Base-by-base conservation (phyloP, 345 rosid species). In the Brassica nigra region DNA sequence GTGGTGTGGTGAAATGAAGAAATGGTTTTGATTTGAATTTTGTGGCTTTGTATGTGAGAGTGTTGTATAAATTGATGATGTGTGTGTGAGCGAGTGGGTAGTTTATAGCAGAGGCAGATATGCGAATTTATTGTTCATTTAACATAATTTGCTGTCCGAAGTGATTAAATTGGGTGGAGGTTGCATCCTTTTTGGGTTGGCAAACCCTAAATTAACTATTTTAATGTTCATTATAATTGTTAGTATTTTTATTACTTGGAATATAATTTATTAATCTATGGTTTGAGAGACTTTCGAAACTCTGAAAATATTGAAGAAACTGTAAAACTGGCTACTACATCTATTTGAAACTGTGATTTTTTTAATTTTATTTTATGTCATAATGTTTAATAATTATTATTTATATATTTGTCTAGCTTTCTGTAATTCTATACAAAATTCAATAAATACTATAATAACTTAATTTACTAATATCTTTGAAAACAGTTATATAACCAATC, bases 101-200 rank as follows among this genome's bases (percentile, higher is more conserved):
- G 47, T 55, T 27, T 78, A 66, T 78, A 75, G 74, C n/a, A 75
- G 80, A 80, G 76, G 70, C 80, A 65, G 83, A 57, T 80, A 75
- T 55, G 44, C 57, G 76, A 64, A 75, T 80, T 80, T 80, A 75
- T 75, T 80, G 80, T 69, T 69, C 83, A 75, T 75, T 75, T 75
- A 80, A 80, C 55, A 64, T 79, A 28, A 39, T 75, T 70, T 80
- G 83, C 74, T 80, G 83, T 70, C 79, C 76, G 64, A 69, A 80
- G 67, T 63, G 71, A 64, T 30, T 18, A 61, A 73, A 79, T 80
- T 80, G 67, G 83, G 83, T 80, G 83, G 83, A 30, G 39, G 83
- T 75, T 80, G 83, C 39, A 75, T 71, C 31, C n/a, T 57, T 11
- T 28, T 76, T 52, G 11, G 23, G 59, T 47, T 20, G 55, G 69